phyloP scores from a whole-genome alignment of 805 yeast genomes.

The Starmera amethionina region DNA sequence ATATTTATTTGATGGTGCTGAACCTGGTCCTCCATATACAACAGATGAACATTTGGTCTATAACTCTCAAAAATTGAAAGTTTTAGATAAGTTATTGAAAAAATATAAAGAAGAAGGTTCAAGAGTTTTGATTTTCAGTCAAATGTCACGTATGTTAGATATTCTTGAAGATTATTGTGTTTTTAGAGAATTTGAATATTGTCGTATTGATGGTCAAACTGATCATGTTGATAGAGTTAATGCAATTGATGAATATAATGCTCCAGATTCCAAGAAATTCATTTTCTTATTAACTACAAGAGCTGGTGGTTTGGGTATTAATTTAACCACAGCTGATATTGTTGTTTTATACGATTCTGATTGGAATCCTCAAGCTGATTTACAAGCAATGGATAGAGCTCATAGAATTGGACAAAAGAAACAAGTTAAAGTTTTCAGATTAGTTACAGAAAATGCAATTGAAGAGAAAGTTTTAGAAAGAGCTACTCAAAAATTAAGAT shows the following conservation, averaged over 20 bases:
- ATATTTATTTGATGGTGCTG: constrained; percentile 78
- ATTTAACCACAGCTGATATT: constrained; percentile 70
- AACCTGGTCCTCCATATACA: constrained; percentile 83
- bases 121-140: constrained; percentile 70
- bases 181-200: constrained; percentile 59
- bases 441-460: constrained; percentile 73
- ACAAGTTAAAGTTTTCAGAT: constrained; percentile 71
- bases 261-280: constrained; percentile 64
- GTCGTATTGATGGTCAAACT: constrained; percentile 79
- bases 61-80: constrained; percentile 64
- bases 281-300: constrained; percentile 72
- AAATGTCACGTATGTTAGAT: constrained; percentile 76
- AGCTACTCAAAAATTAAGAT: constrained; percentile 69
- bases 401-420: constrained; percentile 83
- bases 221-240: constrained; percentile 68
- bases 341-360: constrained; percentile 73
- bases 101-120: constrained; percentile 61
- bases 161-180: constrained; percentile 71
- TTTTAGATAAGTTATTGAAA: constrained; percentile 56
- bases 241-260: constrained; percentile 72
- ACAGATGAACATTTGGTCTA: constrained; percentile 75
- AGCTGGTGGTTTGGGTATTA: constrained; percentile 88
- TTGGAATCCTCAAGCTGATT: constrained; percentile 87
- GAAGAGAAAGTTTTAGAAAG: constrained; percentile 77
- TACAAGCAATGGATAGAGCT: constrained; percentile 86